Evolutionary conservation across 1,284 basidiomycete genomes (phyloP), one percentile per base, ranked within the genome.

Genomic region (Rhodotorula sp.): DNA sequence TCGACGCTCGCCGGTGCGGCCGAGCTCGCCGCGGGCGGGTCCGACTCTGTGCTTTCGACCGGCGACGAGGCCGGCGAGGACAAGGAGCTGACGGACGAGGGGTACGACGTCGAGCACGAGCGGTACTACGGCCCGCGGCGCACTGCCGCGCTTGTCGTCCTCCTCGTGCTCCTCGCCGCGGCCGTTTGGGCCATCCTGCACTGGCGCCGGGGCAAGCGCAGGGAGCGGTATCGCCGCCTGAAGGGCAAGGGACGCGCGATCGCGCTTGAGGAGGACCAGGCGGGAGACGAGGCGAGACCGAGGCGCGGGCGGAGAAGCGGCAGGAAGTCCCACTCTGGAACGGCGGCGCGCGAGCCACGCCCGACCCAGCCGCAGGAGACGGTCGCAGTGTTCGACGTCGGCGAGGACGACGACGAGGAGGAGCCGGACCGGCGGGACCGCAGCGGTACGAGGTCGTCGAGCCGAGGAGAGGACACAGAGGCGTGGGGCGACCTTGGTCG

Each of bases 21-120:
- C 34, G 49, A 61, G 10, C 34, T 50, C 21, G 48, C 34, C 3
- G 42, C 49, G 2, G 44, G 44, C n/a, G 41, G 21, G 3, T 4
- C 25, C 4, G 17, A 21, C 23, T 34, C 12, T 3, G 59, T 54
- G 17, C 62, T 44, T 14, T 27, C 60, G 3, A 44, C 34, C 14
- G 59, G 27, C 2, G 23, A 4, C 25, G 65, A 49, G 8, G 21
- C 23, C n/a, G 21, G 34, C 19, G 25, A 41, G 9, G 23, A 41
- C 14, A 50, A 48, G 9, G 67, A 67, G 34, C 62, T 66, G 8
- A 63, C 57, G 3, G 64, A 72, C 52, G 68, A 73, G 12, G 73
- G 72, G 4, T 73, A 72, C 64, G 75, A 78, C 54, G 74, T 76
- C 41, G 73, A 77, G 50, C 72, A 77, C 59, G 78, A 78, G 61